phyloP scores from a whole-genome alignment of 1,139 yeast genomes.

The Suhomyces choctaworum region DNA sequence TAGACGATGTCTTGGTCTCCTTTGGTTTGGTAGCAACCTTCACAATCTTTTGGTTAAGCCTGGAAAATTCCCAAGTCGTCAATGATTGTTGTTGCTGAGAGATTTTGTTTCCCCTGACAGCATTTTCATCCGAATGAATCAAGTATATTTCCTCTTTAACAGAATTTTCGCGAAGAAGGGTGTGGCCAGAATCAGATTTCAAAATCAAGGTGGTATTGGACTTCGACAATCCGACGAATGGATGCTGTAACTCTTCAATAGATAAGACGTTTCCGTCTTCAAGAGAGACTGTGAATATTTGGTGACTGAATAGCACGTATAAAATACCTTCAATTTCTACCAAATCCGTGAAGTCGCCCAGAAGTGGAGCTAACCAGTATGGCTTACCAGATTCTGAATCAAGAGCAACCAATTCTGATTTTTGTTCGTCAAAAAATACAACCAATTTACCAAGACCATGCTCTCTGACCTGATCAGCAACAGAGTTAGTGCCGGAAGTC shows the following conservation, averaged over 20 bases:
- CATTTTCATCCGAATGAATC: constrained; percentile 15
- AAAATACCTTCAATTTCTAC: constrained; percentile 22
- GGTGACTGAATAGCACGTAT: constrained; percentile 23
- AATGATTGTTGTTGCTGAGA: constrained; percentile 15
- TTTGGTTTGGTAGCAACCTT: constrained; percentile 29
- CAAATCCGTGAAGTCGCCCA: constrained; percentile 16
- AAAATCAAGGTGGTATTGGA: constrained; percentile 9
- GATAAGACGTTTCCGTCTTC: constrained; percentile 26
- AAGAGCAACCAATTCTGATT: constrained; percentile 29
- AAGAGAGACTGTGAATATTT: constrained; percentile 22
- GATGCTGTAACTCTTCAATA: constrained; percentile 2
- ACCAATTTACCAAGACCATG: constrained; percentile 37
- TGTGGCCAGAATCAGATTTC: constrained; percentile 8
- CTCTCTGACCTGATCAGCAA: neutral
- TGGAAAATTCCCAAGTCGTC: constrained; percentile 32
- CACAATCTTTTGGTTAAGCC: constrained; percentile 21
- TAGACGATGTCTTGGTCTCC: constrained; percentile 54
- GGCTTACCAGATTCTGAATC: constrained; percentile 31
- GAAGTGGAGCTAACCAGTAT: constrained; percentile 24
- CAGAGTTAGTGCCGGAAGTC: neutral
- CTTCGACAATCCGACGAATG: neutral
- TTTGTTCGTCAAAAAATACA: constrained; percentile 28
- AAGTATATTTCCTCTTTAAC: constrained; percentile 18
- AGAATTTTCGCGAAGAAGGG: constrained; percentile 1
- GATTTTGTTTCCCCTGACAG: constrained; percentile 28